These are phyloP conservation scores for Penicillium macrosclerotiorum DNA, from an alignment of 495 filamentous ascomycete genomes.

Conservation along the genomic window DNA sequence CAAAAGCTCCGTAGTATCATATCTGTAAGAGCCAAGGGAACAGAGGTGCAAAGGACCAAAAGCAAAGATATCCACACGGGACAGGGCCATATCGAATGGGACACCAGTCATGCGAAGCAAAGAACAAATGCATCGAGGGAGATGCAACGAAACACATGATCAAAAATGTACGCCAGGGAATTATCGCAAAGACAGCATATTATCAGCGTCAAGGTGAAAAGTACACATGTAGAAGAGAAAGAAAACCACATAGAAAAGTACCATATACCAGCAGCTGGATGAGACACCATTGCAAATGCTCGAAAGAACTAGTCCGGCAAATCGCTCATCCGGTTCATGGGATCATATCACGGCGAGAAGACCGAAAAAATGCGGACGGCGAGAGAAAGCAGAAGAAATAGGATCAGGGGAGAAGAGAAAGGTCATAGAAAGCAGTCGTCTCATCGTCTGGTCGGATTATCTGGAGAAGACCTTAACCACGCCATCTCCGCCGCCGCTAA, in stretches of 20 bases:
- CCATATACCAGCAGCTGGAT: constrained; percentile 36
- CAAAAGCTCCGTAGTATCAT: neutral
- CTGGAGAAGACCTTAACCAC: constrained; percentile 92
- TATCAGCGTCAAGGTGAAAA: constrained; percentile 25
- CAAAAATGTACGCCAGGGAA: constrained; percentile 26
- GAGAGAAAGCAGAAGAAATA: constrained; percentile 21
- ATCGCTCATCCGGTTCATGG: constrained; percentile 45
- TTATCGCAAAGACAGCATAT: constrained; percentile 25
- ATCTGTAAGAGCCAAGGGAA: neutral
- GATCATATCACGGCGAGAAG: constrained; percentile 33
- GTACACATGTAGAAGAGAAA: constrained; percentile 27
- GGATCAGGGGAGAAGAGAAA: constrained; percentile 10
- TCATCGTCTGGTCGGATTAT: constrained; percentile 33
- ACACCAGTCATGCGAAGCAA: constrained; percentile 7
- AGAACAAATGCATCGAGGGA: constrained; percentile 12
- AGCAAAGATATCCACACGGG: neutral
- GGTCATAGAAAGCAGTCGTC: constrained; percentile 38
- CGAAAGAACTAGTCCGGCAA: constrained; percentile 33
- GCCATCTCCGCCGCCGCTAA: constrained; percentile 93
- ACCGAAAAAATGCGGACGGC: constrained; percentile 21
- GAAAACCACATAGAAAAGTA: constrained; percentile 32
- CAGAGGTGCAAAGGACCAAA: neutral
- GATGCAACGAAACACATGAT: constrained; percentile 14
- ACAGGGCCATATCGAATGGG: constrained; percentile 6
- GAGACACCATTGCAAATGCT: constrained; percentile 46